Evolutionary conservation across 306 rosid genomes (phyloP), one percentile per base, ranked within the genome.

Genomic region (Abrus pulchellus): DNA sequence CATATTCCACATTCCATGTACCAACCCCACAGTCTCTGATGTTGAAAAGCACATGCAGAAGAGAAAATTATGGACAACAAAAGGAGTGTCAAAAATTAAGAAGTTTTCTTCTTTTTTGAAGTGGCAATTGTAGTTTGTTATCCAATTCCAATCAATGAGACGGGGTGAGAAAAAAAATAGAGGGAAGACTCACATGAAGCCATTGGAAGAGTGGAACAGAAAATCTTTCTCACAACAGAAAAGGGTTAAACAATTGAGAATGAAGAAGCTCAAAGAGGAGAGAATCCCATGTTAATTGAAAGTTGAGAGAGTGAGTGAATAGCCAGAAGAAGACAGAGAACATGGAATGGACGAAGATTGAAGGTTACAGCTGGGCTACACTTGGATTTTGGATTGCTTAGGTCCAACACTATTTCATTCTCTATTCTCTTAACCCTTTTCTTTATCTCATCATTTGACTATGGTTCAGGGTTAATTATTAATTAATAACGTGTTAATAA

Each of bases 131-230:
- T 1, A 72, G 74, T 36, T 1, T 40, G 34, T 20, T 20, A 20
- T 20, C 20, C 20, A n/a, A 66, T 20, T 63, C 7, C 11, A 68
- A 61, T 6, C 7, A 41, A 14, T 38, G 66, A 20, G 20, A 20
- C 20, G 20, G 20, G 20, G 20, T 20, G 20, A 20, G 20, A 20
- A 4, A 55, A 4, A 28, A 66, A 52, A 61, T 9, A 76, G 64
- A 76, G 70, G 41, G 57, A 65, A 71, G 52, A 92, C 94, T 88
- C 83, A 92, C 97, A 83, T 67, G 97, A 78, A 89, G 90, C 93
- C 97, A 91, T 91, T 44, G 85, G 77, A 74, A 6, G 61, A 20
- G 77, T 3, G 74, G 28, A 65, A 48, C 45, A 70, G 40, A 45
- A 50, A 61, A 60, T 33, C 8, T 8, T 13, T 36, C 4, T 36